Base-by-base conservation (phyloP, 129 eudicot species). In the Pulicaria dysenterica region DNA sequence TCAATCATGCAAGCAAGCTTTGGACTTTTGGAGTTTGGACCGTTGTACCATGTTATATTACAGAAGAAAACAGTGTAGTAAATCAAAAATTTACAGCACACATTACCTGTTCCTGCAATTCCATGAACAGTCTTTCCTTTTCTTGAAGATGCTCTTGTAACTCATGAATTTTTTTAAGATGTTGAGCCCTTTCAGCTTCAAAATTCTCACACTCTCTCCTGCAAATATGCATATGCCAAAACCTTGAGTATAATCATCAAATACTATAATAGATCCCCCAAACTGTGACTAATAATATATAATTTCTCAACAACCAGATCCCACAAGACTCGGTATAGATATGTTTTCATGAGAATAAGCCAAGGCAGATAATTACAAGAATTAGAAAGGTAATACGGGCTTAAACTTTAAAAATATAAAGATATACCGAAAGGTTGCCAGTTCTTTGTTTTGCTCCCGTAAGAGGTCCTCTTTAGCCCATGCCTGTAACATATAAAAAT, bases 401-500 rank as follows among this genome's bases (percentile, higher is more conserved):
- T 24, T 24, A 24, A 24, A 24, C 31, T 8, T 31, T 7, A 13
- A 14, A 14, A 40, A 2, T 36, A 56, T 8, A 2, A 31, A 57
- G 38, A 64, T 43, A 8, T 70, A 90, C 98, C 96, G 72, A 72
- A 80, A 90, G 53, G 79, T 84, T 49, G 88, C 93, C 14, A 90
- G 83, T 73, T 94, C 97, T 56, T 85, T 80, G 83, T 79, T 88
- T 82, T 90, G 98, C 75, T 94, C 98, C 53, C 96, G 80, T 50
- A 94, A 78, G 46, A 94, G 95, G 80, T 94, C 98, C 76, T 90
- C 96, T 72, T 94, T 94, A 14, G 98, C 98, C 98, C 98, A 94
- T 53, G 88, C 96, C 98, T 94, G 74, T 40, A 46, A 80, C 61
- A 73, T 56, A 38, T 69, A 8, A 66, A 38, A 58, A 69, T 42